Base-by-base conservation (phyloP, 2,329 filamentous ascomycete species). In the Colletotrichum sp. region DNA sequence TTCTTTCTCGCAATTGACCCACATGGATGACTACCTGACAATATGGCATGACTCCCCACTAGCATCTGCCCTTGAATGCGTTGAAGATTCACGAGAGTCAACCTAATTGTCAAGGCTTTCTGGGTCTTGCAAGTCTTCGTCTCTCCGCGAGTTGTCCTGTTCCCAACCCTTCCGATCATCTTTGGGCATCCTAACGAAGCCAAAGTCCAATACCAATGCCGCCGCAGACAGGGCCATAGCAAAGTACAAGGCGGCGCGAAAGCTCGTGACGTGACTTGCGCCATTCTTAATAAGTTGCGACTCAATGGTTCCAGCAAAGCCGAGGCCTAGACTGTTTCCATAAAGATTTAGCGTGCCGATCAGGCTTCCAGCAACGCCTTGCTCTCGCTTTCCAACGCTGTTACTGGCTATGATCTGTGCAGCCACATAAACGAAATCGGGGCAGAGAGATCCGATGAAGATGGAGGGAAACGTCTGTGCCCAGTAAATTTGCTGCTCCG, bases 371-470 rank as follows among this genome's bases (percentile, higher is more conserved):
- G 43, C 89, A 4, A 90, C 83, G 0, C 89, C 89, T 66, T 91
- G 88, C 26, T 91, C 84, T 7, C 84, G 83, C 4, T 84, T 82
- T 4, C 79, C 82, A 34, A 90, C 88, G 1, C 84, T 85, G 71
- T 90, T 89, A 69, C 89, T 90, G 0, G 88, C 87, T 69, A 90
- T 89, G 6, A 91, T 87, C 74, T 90, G 87, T 0, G 87, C 87
- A 0, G 87, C 87, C 0, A 87, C 86, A 69, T 86, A 89, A 7
- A 89, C 84, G 4, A 90, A 85, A 74, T 90, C 89, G 0, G 87
- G 87, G 34, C 86, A 87, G 80, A 88, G 85, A 0, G 87, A 48
- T 13, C 43, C 43, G n/a, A 48, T 21, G 7, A 48, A 48, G 43
- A 48, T 48, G n/a, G 43, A 48, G 10, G 43, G 43, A 48, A 48